Evolutionary conservation across 352 stramenopile species (phyloP), one percentile per base, ranked within the genome.

Genomic region (Globisporangium rhizosaccharum): DNA sequence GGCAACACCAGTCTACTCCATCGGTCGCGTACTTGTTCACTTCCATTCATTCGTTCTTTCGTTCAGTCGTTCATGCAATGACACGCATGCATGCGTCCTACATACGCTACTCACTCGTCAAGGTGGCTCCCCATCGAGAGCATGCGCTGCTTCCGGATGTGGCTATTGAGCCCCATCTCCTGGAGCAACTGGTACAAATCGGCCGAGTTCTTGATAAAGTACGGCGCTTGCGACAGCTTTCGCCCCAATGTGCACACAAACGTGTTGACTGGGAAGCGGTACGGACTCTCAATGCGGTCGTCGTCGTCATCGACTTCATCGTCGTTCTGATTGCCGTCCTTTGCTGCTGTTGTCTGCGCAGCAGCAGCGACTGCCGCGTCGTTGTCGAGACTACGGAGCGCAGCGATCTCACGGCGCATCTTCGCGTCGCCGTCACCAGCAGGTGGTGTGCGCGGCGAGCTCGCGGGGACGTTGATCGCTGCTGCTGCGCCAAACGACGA

Each of bases 181-280:
- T 92, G 83, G 53, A 92, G 60, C 20, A 92, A 58, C 61, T 92
- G 83, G 58, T 88, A 91, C 57, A 92, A 67, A 76, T 92, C 83
- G 2, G 80, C 83, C 17, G 83, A 90, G 60, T 92, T 92, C 71
- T 92, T 92, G 67, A 94, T 90, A 63, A 75, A 94, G 63, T 94
- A 94, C 8, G 85, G 83, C 44, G 85, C 85, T 58, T 94, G 85
- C 15, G 79, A 91, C 17, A 91, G 68, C 56, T 94, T 94, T 42
- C 83, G 73, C 6, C 85, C 82, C 37, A 94, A 66, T 3, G 83
- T 94, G 67, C 85, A 94, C 44, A 92, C 83, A 54, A 94, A 94
- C 3, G 85, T 92, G 45, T 92, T 90, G 8, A 94, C 82, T 2
- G 85, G 85, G 59, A 91, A 91, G 33, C 74, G 69, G 65, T 90